These are phyloP conservation scores for Mycena indigotica DNA, from an alignment of 768 basidiomycete species.

Conservation along the genomic window DNA sequence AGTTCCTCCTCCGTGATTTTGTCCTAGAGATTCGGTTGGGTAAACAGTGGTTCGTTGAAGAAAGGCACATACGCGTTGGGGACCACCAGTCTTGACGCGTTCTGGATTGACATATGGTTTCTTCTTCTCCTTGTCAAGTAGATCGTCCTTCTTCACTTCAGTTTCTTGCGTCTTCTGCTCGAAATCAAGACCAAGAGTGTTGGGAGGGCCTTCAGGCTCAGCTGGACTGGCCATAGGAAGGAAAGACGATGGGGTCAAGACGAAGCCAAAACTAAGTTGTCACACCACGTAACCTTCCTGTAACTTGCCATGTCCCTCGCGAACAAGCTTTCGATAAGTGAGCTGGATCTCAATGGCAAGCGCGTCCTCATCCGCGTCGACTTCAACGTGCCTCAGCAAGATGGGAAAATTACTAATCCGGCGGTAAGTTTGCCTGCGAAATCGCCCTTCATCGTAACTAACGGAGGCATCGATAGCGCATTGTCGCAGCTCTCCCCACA, in stretches of 20 bases:
- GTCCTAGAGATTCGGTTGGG: constrained; percentile 45
- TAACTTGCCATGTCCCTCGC: constrained; percentile 80
- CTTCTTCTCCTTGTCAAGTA: constrained; percentile 52
- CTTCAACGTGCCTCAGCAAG: constrained; percentile 91
- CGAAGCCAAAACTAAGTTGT: background rate
- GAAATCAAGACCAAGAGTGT: constrained; percentile 75
- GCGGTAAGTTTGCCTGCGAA: constrained; percentile 63
- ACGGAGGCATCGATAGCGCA: constrained; percentile 62
- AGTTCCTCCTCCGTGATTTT: constrained; percentile 71
- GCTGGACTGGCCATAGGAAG: constrained; percentile 38
- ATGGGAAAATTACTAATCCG: constrained; percentile 93
- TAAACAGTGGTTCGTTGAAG: background rate
- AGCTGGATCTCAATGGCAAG: constrained; percentile 84
- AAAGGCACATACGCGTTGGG: constrained; percentile 57
- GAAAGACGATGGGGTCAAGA: constrained; percentile 8
- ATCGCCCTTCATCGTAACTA: constrained; percentile 17
- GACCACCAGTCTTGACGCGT: constrained; percentile 81
- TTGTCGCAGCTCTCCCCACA: constrained; percentile 94
- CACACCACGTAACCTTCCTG: constrained; percentile 20
- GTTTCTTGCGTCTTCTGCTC: constrained; percentile 37
- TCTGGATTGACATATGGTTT: constrained; percentile 81
- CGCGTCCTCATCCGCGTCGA: constrained; percentile 94
- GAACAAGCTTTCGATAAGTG: constrained; percentile 91
- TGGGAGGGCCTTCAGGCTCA: constrained; percentile 38
- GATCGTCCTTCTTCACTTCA: constrained; percentile 21